Conservation (phyloP, 805 yeast species). For the Candida xyloterini region DNA sequence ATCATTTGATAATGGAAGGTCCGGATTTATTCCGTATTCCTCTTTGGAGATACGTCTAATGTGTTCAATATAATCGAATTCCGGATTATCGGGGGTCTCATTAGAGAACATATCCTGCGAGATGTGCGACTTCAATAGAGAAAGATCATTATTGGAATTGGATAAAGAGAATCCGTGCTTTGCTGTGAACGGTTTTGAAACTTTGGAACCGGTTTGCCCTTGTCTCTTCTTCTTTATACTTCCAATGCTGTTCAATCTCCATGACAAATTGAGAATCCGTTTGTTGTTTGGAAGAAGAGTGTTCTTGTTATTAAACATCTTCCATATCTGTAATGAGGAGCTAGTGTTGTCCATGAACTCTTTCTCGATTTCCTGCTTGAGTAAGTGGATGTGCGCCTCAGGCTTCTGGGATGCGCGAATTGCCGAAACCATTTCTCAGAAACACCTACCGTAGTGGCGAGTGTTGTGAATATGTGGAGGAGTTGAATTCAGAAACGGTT, state of each 20-base stretch:
- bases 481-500: no score
- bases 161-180: conserved; percentile 1
- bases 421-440: conserved; percentile 3
- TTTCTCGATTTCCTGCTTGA: conserved; percentile 29
- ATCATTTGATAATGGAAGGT: conserved; percentile 10
- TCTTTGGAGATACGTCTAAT: conserved; percentile 35
- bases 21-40: conserved; percentile 32
- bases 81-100: conserved; percentile 27
- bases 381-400: conserved; percentile 19
- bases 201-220: neutral
- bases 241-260: conserved; percentile 35
- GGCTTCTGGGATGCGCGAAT: conserved; percentile 5
- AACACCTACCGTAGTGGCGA: neutral
- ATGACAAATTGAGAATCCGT: conserved; percentile 34
- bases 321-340: conserved; percentile 34
- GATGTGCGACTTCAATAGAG: conserved; percentile 20
- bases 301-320: conserved; percentile 35
- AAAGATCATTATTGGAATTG: conserved; percentile 15
- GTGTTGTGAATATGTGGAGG: neutral
- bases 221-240: conserved; percentile 23
- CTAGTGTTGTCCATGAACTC: conserved; percentile 28
- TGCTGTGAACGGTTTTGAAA: conserved; percentile 1
- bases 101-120: conserved; percentile 14
- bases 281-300: conserved; percentile 34
- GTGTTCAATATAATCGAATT: conserved; percentile 38